A percentile compares a stretch with the other conserved stretches of the same genome.
These are phyloP conservation scores for Globisporangium emineosum DNA, from an alignment of 352 stramenopile genomes.

Conservation along the genomic window DNA sequence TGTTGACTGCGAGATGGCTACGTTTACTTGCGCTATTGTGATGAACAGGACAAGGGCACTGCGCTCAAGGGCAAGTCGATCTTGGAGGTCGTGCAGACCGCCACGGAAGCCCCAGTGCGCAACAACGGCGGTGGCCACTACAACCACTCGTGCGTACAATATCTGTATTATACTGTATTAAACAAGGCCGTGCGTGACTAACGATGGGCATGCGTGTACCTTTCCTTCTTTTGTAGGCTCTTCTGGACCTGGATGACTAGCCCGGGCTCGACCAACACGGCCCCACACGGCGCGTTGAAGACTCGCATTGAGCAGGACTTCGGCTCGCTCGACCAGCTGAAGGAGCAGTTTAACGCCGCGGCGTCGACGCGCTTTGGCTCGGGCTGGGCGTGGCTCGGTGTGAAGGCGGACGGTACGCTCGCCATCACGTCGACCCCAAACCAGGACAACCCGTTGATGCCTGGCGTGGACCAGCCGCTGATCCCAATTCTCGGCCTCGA, in stretches of 20 bases:
- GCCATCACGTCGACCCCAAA: constrained; percentile 95
- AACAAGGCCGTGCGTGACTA: neutral
- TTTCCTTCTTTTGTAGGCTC: constrained; percentile 30
- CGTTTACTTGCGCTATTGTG: neutral
- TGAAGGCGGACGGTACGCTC: constrained; percentile 88
- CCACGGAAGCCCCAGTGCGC: constrained; percentile 70
- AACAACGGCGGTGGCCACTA: constrained; percentile 88
- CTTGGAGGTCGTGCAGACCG: constrained; percentile 68
- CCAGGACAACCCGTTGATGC: constrained; percentile 92
- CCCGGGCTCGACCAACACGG: constrained; percentile 72
- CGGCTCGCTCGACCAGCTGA: constrained; percentile 88
- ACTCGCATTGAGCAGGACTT: constrained; percentile 89
- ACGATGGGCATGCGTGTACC: neutral
- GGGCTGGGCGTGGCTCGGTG: constrained; percentile 89
- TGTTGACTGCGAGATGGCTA: neutral
- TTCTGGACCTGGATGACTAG: constrained; percentile 94
- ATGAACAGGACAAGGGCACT: constrained; percentile 56
- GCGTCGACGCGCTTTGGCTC: constrained; percentile 88
- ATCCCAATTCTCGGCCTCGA: constrained; percentile 94
- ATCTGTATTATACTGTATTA: neutral
- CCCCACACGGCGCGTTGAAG: constrained; percentile 76
- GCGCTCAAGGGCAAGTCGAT: constrained; percentile 79
- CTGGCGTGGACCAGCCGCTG: constrained; percentile 65
- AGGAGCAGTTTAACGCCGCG: constrained; percentile 87
- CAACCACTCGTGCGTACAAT: constrained; percentile 61